Evolutionary conservation across 768 basidiomycete genomes (phyloP).

Genomic region (Tricholoma matsutake): DNA sequence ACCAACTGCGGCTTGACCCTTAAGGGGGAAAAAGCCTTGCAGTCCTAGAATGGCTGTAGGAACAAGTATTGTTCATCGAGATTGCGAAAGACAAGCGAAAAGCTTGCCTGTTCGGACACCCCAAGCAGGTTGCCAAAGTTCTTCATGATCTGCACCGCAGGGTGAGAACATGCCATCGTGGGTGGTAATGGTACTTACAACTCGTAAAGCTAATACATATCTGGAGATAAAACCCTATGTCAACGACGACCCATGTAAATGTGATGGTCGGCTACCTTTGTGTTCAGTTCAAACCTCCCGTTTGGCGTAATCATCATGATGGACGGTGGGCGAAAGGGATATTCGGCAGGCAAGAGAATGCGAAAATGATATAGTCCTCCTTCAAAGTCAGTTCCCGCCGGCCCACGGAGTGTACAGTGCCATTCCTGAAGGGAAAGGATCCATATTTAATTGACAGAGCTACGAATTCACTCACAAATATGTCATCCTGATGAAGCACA

Average conservation of each 20-base stretch:
- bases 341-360: conserved; percentile 86
- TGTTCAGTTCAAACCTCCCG: conserved; percentile 94
- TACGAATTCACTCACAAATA: conserved; percentile 60
- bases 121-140: conserved; percentile 98
- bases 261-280: conserved; percentile 62
- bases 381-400: conserved; percentile 85
- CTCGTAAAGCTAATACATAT: conserved; percentile 93
- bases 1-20: conserved; percentile 82
- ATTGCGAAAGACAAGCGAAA: not conserved
- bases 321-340: conserved; percentile 95
- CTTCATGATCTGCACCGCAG: conserved; percentile 75
- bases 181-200: conserved; percentile 46
- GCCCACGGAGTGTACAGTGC: conserved; percentile 96
- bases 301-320: conserved; percentile 96
- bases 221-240: conserved; percentile 35
- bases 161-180: conserved; percentile 4
- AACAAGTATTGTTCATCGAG: conserved; percentile 4
- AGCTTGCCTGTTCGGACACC: conserved; percentile 85
- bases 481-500: conserved; percentile 60
- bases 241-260: not conserved
- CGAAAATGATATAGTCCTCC: conserved; percentile 97
- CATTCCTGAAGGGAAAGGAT: conserved; percentile 55
- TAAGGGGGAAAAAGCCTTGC: conserved; percentile 86
- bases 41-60: conserved; percentile 76
- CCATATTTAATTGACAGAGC: conserved; percentile 6